Evolutionary conservation across 2,329 filamentous ascomycete genomes (phyloP).

Genomic region (Alternaria sp.): DNA sequence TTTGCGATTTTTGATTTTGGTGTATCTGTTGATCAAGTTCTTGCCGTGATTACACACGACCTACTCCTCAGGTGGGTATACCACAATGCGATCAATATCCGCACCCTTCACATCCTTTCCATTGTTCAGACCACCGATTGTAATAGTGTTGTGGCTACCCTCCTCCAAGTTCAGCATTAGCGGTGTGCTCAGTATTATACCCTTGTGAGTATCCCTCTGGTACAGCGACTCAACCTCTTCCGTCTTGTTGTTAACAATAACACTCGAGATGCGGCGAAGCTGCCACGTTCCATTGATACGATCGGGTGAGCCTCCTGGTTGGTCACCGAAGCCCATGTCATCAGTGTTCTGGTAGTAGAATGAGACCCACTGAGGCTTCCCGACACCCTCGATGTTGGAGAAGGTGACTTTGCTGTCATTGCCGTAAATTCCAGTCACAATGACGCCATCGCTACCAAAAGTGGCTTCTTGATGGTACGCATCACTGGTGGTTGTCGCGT

Average conservation of each 20-base stretch:
- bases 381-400: conserved; percentile 58
- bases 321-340: conserved; percentile 67
- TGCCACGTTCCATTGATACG: conserved; percentile 68
- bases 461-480: conserved; percentile 65
- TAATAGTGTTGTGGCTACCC: conserved; percentile 66
- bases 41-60: no score
- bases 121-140: conserved; percentile 65
- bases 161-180: conserved; percentile 63
- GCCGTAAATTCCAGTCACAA: conserved; percentile 63
- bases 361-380: conserved; percentile 64
- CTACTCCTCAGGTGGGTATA: conserved; percentile 64
- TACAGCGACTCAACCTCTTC: conserved; percentile 61
- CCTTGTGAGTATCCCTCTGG: conserved; percentile 67
- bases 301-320: conserved; percentile 64
- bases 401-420: conserved; percentile 65
- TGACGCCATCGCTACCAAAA: conserved; percentile 59
- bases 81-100: conserved; percentile 67
- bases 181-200: conserved; percentile 66
- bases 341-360: conserved; percentile 69
- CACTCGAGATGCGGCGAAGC: conserved; percentile 66
- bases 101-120: conserved; percentile 66
- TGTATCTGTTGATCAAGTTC: no score
- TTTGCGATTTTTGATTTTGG: no score
- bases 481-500: conserved; percentile 57
- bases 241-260: conserved; percentile 64